Conservation (phyloP, 495 filamentous ascomycete species). For the Thermothielavioides terrestris region DNA sequence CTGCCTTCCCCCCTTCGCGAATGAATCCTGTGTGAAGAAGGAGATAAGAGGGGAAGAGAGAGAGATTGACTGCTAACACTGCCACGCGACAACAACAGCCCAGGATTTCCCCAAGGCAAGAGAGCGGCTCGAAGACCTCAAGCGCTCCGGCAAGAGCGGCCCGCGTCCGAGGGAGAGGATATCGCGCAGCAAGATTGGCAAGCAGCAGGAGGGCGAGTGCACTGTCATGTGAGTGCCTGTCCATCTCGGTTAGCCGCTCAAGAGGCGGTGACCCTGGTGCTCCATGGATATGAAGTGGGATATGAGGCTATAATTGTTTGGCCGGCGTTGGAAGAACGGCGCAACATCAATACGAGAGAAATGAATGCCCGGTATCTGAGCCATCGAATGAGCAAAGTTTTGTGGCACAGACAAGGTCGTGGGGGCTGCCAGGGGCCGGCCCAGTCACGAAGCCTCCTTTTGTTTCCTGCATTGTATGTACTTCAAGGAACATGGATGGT, state of each 20-base stretch:
- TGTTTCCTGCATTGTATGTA: constrained; percentile 1
- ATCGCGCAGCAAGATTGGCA: constrained; percentile 72
- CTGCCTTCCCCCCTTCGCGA: too few species aligned
- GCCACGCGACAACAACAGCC: constrained; percentile 49
- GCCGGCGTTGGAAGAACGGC: background rate
- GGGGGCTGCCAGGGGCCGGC: background rate
- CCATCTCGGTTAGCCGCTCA: too few species aligned
- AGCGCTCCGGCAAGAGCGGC: constrained; percentile 61
- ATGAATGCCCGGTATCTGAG: background rate
- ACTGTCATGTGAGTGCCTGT: constrained; percentile 57
- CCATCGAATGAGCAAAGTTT: too few species aligned
- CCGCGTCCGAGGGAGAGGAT: constrained; percentile 65
- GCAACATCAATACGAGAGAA: background rate
- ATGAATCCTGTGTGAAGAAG: background rate
- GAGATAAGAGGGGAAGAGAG: too few species aligned
- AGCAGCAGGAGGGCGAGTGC: constrained; percentile 80
- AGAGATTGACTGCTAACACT: constrained; percentile 16
- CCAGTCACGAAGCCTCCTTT: background rate
- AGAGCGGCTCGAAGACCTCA: constrained; percentile 86
- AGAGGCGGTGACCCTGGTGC: background rate
- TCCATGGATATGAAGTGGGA: background rate
- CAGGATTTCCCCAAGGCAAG: constrained; percentile 91
- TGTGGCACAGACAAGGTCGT: background rate
- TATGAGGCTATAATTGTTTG: background rate
- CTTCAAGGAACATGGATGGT: too few species aligned